Conservation (phyloP, 345 rosid genomes). For the Citrus trifoliata region DNA sequence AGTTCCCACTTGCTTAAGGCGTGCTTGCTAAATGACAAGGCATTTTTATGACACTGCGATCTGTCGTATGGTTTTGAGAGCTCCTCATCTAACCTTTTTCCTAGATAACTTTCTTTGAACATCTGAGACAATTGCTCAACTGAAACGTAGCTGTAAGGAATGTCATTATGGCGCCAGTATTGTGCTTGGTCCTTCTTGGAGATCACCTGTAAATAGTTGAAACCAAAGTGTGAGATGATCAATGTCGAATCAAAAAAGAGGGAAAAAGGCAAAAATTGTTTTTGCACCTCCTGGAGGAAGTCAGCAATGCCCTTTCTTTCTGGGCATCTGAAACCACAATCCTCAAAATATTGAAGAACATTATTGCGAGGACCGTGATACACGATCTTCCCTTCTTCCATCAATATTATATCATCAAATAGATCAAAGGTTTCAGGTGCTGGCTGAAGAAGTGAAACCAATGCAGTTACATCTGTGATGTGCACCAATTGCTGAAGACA, state of each 20-base stretch:
- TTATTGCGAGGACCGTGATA: conserved; percentile 46
- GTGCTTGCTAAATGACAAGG: conserved; percentile 31
- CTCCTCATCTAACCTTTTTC: conserved; percentile 25
- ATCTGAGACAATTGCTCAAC: conserved; percentile 25
- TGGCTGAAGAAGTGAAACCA: conserved; percentile 66
- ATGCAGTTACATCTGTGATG: conserved; percentile 36
- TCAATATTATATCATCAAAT: conserved; percentile 52
- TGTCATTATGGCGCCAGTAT: conserved; percentile 34
- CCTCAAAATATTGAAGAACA: conserved; percentile 43
- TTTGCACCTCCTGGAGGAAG: conserved; percentile 48
- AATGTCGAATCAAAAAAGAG: not conserved
- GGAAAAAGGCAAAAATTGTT: not conserved
- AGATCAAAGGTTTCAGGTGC: conserved; percentile 60
- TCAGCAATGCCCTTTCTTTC: conserved; percentile 53
- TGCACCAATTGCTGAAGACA: conserved; percentile 47
- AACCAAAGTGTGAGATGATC: not conserved
- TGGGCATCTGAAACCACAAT: conserved; percentile 56
- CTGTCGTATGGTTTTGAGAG: conserved; percentile 26
- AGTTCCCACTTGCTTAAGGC: conserved; percentile 37
- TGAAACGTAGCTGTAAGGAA: conserved; percentile 34
- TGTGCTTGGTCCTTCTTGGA: conserved; percentile 51
- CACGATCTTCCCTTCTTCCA: conserved; percentile 51
- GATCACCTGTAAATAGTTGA: conserved; percentile 29
- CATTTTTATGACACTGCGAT: conserved; percentile 18
- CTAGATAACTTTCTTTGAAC: conserved; percentile 30